A percentile compares a stretch with the other conserved stretches of the same genome.
phyloP scores from a whole-genome alignment of 306 rosid genomes.

The Senna tora region DNA sequence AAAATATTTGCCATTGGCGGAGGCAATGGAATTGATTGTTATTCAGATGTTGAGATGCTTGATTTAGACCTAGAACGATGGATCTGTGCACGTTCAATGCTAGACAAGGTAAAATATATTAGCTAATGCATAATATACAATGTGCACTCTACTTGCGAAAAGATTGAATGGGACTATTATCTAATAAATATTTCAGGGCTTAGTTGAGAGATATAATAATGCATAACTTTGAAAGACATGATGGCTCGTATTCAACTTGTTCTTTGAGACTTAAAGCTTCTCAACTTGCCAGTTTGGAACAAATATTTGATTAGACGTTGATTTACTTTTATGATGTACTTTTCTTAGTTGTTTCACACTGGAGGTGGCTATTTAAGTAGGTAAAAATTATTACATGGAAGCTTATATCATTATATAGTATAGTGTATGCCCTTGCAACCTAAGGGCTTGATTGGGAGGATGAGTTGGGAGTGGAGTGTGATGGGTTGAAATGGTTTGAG shows the following conservation, averaged over 20 bases:
- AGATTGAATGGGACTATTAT: slow-evolving; percentile 4
- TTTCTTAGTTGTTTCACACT: neutral
- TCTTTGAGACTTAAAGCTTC: slow-evolving; percentile 33
- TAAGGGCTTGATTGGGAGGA: too few relatives aligned
- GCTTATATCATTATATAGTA: slow-evolving; percentile 18
- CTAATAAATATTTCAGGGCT: slow-evolving; percentile 24
- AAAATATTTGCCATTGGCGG: slow-evolving; percentile 59
- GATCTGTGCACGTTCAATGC: slow-evolving; percentile 60
- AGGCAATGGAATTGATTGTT: slow-evolving; percentile 49
- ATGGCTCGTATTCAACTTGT: neutral
- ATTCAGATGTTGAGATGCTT: slow-evolving; percentile 64
- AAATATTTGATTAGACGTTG: neutral
- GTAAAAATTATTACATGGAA: neutral
- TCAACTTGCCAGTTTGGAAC: slow-evolving; percentile 20
- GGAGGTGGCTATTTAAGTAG: slow-evolving; percentile 15
- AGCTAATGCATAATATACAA: neutral
- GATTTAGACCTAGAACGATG: slow-evolving; percentile 68
- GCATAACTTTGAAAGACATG: slow-evolving; percentile 11
- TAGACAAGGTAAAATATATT: slow-evolving; percentile 55
- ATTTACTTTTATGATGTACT: slow-evolving; percentile 13
- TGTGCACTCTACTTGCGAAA: neutral
- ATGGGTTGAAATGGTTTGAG: too few relatives aligned
- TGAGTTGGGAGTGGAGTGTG: too few relatives aligned
- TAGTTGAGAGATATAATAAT: slow-evolving; percentile 32
- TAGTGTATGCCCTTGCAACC: neutral